Evolutionary conservation across 2,329 filamentous ascomycete genomes (phyloP).

Genomic region (Elsinoe fawcettii): DNA sequence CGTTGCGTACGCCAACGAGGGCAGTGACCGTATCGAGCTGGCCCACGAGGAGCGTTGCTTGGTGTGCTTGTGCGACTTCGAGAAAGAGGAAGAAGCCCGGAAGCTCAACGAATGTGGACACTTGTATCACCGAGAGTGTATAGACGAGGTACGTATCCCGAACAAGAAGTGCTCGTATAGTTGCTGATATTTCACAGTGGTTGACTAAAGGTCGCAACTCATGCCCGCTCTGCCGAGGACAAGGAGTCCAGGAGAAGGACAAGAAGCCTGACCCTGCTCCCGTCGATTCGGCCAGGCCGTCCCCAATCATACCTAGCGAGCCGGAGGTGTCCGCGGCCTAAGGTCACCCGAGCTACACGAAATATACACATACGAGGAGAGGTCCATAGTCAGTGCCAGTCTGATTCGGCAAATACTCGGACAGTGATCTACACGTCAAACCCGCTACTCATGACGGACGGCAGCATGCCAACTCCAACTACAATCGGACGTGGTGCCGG

Average conservation of each 20-base stretch:
- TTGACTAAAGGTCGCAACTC: slow-evolving; percentile 59
- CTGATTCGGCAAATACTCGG: slow-evolving; percentile 11
- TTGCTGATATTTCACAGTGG: slow-evolving; percentile 46
- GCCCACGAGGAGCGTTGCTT: slow-evolving; percentile 49
- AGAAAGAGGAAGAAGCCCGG: slow-evolving; percentile 52
- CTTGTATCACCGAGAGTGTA: slow-evolving; percentile 60
- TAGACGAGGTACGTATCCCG: slow-evolving; percentile 52
- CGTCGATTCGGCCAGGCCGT: slow-evolving; percentile 6
- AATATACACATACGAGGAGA: neutral
- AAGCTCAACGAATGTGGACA: slow-evolving; percentile 57
- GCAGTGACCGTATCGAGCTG: slow-evolving; percentile 26
- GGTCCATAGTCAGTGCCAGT: slow-evolving; percentile 1
- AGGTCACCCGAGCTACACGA: neutral
- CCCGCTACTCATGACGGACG: neutral
- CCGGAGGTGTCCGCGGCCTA: neutral
- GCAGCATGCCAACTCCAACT: neutral
- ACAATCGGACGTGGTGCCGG: slow-evolving; percentile 7
- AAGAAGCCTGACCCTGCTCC: slow-evolving; percentile 18
- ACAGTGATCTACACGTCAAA: neutral
- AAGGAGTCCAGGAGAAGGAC: slow-evolving; percentile 48
- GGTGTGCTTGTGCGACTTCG: slow-evolving; percentile 60
- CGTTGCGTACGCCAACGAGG: slow-evolving; percentile 27
- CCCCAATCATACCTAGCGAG: slow-evolving; percentile 10
- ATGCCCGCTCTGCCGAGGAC: slow-evolving; percentile 53
- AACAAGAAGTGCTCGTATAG: slow-evolving; percentile 18